phyloP scores from a whole-genome alignment of 345 rosid species.

The Cardiospermum halicacabum region DNA sequence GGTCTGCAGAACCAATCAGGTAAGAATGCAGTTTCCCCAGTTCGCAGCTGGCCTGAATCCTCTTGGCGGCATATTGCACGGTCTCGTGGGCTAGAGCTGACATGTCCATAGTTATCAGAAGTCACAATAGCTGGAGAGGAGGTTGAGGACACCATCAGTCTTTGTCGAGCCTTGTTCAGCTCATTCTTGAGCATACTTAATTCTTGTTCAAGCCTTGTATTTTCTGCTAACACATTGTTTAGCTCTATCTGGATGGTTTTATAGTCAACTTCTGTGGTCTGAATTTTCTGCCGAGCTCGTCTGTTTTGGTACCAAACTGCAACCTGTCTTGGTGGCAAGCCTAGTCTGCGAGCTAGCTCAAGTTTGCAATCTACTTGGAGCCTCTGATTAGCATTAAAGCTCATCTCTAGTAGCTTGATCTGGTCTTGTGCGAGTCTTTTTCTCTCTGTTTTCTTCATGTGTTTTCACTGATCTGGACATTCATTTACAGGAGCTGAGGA shows the following conservation, averaged over 20 bases:
- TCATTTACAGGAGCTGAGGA: not conserved
- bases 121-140: slow-evolving; percentile 7
- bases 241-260: slow-evolving; percentile 22
- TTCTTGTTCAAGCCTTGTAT: slow-evolving; percentile 24
- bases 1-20: slow-evolving; percentile 6
- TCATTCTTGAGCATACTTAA: slow-evolving; percentile 12
- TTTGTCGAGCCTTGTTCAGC: slow-evolving; percentile 16
- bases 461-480: slow-evolving; percentile 3
- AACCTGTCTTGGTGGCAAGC: slow-evolving; percentile 38
- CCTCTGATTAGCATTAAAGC: slow-evolving; percentile 36
- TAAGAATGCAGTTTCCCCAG: slow-evolving; percentile 17
- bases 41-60: slow-evolving; percentile 12
- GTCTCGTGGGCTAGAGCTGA: slow-evolving; percentile 15
- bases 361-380: slow-evolving; percentile 33
- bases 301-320: slow-evolving; percentile 55
- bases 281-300: slow-evolving; percentile 33
- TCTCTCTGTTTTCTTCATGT: not conserved
- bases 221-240: slow-evolving; percentile 20
- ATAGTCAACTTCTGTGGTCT: slow-evolving; percentile 27
- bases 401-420: slow-evolving; percentile 26
- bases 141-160: slow-evolving; percentile 18
- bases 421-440: slow-evolving; percentile 16
- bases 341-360: slow-evolving; percentile 36
- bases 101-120: slow-evolving; percentile 17
- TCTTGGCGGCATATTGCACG: slow-evolving; percentile 11